phyloP scores from a whole-genome alignment of 345 rosid genomes.

The Geranium brycei region DNA sequence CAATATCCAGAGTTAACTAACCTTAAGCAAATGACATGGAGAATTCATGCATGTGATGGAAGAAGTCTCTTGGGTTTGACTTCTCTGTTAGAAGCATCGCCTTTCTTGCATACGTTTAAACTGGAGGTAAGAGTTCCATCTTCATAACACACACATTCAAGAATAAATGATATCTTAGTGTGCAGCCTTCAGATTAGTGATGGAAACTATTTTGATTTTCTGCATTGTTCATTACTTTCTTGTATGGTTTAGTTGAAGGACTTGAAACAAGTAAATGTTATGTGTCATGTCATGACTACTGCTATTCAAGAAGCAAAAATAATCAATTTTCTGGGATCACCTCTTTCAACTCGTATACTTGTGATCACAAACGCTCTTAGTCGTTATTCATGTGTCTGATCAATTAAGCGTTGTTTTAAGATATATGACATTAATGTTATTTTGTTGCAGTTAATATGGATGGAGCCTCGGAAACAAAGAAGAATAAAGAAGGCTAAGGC shows the following conservation, averaged over 20 bases:
- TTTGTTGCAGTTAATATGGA: constrained; percentile 7
- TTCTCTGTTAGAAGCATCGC: constrained; percentile 9
- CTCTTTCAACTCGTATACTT: no score
- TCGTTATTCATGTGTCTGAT: background rate
- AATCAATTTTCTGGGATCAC: no score
- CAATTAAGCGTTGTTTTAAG: background rate
- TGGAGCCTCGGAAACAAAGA: constrained; percentile 4
- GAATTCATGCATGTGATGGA: constrained; percentile 1
- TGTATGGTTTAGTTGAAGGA: no score
- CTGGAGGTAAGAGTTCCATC: background rate
- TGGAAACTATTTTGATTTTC: background rate
- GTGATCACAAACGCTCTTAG: no score
- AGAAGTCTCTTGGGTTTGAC: constrained; percentile 6
- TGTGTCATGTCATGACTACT: no score
- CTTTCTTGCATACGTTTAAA: constrained; percentile 1
- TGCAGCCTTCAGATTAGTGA: background rate
- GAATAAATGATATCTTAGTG: background rate
- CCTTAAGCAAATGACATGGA: background rate
- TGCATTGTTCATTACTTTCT: no score
- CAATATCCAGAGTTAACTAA: constrained; percentile 3
- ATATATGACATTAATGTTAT: background rate
- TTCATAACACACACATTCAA: background rate
- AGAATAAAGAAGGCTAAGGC: background rate
- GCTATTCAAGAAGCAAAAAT: no score
- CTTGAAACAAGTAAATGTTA: no score